Evolutionary conservation across 2,329 filamentous ascomycete genomes (phyloP).

Genomic region (Fusarium siculi): DNA sequence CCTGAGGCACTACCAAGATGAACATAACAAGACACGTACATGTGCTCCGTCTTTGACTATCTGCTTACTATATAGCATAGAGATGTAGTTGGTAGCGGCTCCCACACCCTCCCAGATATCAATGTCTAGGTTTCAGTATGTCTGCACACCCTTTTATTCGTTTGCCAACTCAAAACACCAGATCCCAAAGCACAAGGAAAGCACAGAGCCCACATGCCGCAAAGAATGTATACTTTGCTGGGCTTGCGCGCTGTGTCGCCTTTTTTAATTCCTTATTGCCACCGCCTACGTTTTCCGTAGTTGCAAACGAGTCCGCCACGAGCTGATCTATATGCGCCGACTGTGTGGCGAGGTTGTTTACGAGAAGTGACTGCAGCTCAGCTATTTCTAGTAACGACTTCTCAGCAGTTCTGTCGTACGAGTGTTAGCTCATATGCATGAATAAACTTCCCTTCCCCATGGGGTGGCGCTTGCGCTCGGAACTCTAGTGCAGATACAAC

Average conservation of each 20-base stretch:
- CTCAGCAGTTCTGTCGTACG: constrained; percentile 76
- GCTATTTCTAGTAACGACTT: constrained; percentile 92
- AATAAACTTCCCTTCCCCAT: neutral
- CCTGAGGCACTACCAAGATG: neutral
- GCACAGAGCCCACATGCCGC: constrained; percentile 80
- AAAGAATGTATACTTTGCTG: constrained; percentile 82
- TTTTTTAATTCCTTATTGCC: constrained; percentile 93
- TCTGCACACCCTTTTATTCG: neutral
- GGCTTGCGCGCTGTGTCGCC: constrained; percentile 77
- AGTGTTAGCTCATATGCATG: constrained; percentile 26
- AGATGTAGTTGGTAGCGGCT: neutral
- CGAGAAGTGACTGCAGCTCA: constrained; percentile 88
- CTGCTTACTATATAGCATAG: neutral
- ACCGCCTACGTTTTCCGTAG: constrained; percentile 84
- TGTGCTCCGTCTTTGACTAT: neutral
- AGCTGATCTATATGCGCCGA: constrained; percentile 90
- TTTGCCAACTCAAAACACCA: constrained; percentile 60
- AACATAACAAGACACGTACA: neutral
- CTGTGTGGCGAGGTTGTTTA: constrained; percentile 85
- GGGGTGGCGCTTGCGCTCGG: constrained; percentile 8
- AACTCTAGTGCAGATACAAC: constrained; percentile 4
- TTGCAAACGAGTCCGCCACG: constrained; percentile 83
- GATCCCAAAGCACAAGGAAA: constrained; percentile 81
- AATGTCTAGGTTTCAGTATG: neutral
- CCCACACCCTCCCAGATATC: neutral